Percentiles rank a stretch among this genome's conserved stretches.
Evolutionary conservation across 257 asterid species (phyloP).

Genomic region (Coffea eugenioides): DNA sequence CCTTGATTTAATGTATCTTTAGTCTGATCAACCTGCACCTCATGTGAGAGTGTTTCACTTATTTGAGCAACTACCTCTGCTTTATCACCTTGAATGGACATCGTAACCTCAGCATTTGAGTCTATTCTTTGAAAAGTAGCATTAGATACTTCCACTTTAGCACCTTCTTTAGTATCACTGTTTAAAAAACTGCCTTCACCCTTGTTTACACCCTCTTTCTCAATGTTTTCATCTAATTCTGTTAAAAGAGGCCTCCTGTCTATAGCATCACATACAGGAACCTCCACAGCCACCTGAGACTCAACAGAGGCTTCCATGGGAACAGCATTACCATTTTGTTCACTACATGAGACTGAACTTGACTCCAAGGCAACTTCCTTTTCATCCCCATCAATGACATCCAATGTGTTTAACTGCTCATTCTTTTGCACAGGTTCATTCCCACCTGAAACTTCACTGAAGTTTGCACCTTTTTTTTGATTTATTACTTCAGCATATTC

Average conservation of each 20-base stretch:
- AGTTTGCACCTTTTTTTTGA: constrained; percentile 25
- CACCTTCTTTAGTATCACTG: constrained; percentile 19
- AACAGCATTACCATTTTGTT: constrained; percentile 17
- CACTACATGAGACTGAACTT: constrained; percentile 10
- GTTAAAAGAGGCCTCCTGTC: constrained; percentile 19
- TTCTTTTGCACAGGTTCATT: constrained; percentile 28
- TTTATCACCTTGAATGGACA: constrained; percentile 21
- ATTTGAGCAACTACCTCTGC: constrained; percentile 20
- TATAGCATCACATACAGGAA: constrained; percentile 22
- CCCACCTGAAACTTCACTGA: constrained; percentile 31
- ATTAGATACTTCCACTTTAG: constrained; percentile 22
- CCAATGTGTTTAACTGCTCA: constrained; percentile 19
- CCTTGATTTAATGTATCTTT: constrained; percentile 3
- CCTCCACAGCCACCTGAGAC: constrained; percentile 25
- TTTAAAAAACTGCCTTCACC: constrained; percentile 24
- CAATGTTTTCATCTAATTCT: constrained; percentile 22
- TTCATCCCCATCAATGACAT: constrained; percentile 6
- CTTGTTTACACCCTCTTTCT: constrained; percentile 20
- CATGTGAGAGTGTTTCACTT: neutral
- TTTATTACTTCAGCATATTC: constrained; percentile 16
- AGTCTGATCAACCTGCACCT: neutral
- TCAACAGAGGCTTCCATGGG: constrained; percentile 20
- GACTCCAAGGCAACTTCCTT: neutral
- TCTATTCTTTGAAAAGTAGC: constrained; percentile 12
- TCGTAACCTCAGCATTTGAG: constrained; percentile 23